Conservation (phyloP, 2,329 filamentous ascomycete genomes). For the Ophiostoma quercus region DNA sequence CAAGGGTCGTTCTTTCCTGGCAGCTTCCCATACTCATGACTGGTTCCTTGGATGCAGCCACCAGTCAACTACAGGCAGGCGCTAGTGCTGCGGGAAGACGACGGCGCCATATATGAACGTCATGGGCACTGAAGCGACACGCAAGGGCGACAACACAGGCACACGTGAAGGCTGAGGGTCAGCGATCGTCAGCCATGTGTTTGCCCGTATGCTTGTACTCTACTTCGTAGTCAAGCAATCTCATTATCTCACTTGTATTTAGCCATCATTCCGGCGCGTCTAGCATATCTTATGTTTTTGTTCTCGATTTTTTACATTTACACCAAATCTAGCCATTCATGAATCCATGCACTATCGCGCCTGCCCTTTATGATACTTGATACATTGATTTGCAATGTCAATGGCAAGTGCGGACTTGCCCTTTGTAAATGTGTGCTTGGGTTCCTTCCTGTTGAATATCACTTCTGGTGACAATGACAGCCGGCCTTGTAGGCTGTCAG, state of each 20-base stretch:
- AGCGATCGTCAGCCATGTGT: conserved; percentile 4
- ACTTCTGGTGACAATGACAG: too few species aligned
- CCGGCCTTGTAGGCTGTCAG: background rate
- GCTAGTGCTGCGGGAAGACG: conserved; percentile 2
- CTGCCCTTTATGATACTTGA: background rate
- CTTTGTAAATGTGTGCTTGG: background rate
- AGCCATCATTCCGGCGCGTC: background rate
- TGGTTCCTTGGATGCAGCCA: background rate
- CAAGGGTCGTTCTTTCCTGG: conserved; percentile 4
- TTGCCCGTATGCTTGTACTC: background rate
- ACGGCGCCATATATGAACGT: background rate
- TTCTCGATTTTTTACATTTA: background rate
- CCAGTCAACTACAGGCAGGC: background rate
- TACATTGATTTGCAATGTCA: background rate
- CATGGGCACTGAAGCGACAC: background rate
- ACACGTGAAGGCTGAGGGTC: background rate
- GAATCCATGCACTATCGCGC: background rate
- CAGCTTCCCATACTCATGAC: background rate
- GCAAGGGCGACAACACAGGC: background rate
- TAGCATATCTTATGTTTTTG: background rate
- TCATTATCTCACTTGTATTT: background rate
- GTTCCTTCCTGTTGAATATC: background rate
- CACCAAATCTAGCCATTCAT: background rate
- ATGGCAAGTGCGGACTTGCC: background rate
- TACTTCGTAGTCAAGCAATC: too few species aligned